Evolutionary conservation across 2,329 filamentous ascomycete species (phyloP).

Genomic region (Diaporthe amygdali): DNA sequence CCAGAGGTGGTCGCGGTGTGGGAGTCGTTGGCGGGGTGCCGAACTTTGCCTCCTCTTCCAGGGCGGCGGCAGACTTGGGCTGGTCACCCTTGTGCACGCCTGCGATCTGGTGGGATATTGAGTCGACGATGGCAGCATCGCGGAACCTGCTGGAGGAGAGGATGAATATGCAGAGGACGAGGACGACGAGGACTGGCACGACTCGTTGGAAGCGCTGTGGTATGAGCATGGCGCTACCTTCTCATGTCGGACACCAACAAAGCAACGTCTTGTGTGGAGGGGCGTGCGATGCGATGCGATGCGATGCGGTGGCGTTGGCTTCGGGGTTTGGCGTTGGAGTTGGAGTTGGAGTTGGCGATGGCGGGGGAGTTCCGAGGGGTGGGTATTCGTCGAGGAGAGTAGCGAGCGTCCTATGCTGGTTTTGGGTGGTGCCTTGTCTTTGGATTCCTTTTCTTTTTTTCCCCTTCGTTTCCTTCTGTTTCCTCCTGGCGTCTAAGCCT

Average conservation of each 20-base stretch:
- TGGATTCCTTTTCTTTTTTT: background rate
- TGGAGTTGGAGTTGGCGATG: background rate
- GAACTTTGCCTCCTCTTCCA: conserved; percentile 24
- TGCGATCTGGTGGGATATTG: conserved; percentile 20
- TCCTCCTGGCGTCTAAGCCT: background rate
- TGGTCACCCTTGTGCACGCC: background rate
- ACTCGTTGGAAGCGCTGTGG: conserved; percentile 27
- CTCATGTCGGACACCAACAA: conserved; percentile 19
- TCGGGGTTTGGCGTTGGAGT: background rate
- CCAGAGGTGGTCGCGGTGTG: conserved; percentile 21
- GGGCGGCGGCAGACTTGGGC: conserved; percentile 18
- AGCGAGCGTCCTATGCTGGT: background rate
- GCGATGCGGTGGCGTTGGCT: background rate
- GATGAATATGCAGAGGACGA: conserved; percentile 24
- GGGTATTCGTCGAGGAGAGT: background rate
- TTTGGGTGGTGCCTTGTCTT: background rate
- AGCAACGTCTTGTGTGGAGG: background rate
- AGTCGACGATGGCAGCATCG: conserved; percentile 16
- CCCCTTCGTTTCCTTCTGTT: background rate
- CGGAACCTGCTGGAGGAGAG: conserved; percentile 24
- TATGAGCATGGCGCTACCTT: conserved; percentile 26
- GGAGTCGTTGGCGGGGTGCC: conserved; percentile 8
- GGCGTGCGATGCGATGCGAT: background rate
- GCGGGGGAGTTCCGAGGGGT: conserved; percentile 1
- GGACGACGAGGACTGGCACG: conserved; percentile 21